Evolutionary conservation across 1,139 yeast species (phyloP).

Genomic region (Dujonia santamariae): DNA sequence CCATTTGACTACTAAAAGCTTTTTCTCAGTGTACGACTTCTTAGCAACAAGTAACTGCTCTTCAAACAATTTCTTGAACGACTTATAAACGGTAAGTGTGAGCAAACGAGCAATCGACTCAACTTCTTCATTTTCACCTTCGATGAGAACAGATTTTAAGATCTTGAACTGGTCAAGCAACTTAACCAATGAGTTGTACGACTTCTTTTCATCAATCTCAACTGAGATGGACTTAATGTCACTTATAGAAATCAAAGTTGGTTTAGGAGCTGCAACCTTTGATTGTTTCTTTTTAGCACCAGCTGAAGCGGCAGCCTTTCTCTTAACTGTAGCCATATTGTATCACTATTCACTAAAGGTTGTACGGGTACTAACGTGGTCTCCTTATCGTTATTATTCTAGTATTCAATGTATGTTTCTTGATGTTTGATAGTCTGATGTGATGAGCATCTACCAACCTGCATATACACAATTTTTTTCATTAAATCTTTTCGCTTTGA

Average conservation of each 20-base stretch:
- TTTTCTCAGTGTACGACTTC: conserved; percentile 43
- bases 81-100: conserved; percentile 49
- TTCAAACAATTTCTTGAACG: conserved; percentile 56
- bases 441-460: conserved; percentile 3
- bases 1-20: conserved; percentile 57
- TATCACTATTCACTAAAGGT: not conserved
- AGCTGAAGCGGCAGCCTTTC: not conserved
- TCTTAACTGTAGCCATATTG: conserved; percentile 1
- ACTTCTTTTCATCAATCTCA: conserved; percentile 24
- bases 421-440: not conserved
- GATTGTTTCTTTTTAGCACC: conserved; percentile 22
- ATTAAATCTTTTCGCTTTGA: no score
- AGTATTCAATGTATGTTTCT: not conserved
- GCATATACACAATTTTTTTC: not conserved
- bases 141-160: conserved; percentile 19
- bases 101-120: conserved; percentile 46
- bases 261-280: no score
- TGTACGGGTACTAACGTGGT: not conserved
- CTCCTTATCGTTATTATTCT: not conserved
- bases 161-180: conserved; percentile 38
- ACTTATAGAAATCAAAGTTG: no score
- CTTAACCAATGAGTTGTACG: conserved; percentile 51
- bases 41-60: conserved; percentile 42
- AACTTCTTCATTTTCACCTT: conserved; percentile 20
- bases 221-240: not conserved